Evolutionary conservation across 805 yeast species (phyloP).

Genomic region (Cyberlindnera mycetangii): DNA sequence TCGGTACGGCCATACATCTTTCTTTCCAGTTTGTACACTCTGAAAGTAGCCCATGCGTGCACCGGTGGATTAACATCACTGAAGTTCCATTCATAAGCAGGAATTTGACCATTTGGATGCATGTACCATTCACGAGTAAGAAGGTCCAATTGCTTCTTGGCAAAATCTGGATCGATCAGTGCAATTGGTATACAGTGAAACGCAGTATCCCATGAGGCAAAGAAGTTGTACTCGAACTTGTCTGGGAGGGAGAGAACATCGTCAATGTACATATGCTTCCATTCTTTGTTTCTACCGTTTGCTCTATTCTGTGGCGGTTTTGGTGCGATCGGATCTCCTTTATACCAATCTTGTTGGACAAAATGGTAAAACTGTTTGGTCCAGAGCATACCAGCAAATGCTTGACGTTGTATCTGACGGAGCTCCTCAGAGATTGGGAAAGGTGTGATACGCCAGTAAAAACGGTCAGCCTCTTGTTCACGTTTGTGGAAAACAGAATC

Average conservation of each 20-base stretch:
- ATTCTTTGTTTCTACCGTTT: slow-evolving; percentile 80
- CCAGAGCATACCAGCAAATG: slow-evolving; percentile 93
- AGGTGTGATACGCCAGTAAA: slow-evolving; percentile 86
- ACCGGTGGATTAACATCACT: slow-evolving; percentile 97
- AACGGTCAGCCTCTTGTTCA: slow-evolving; percentile 87
- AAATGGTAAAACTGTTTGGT: slow-evolving; percentile 88
- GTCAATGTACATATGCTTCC: slow-evolving; percentile 87
- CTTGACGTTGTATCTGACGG: slow-evolving; percentile 85
- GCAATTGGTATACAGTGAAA: slow-evolving; percentile 93
- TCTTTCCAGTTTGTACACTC: slow-evolving; percentile 84
- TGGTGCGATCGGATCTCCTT: slow-evolving; percentile 79
- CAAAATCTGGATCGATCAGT: slow-evolving; percentile 90
- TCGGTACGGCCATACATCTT: slow-evolving; percentile 82
- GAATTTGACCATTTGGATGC: slow-evolving; percentile 98
- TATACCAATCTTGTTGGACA: slow-evolving; percentile 80
- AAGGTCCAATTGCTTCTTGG: slow-evolving; percentile 82
- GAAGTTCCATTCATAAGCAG: slow-evolving; percentile 96
- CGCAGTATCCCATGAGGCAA: slow-evolving; percentile 96
- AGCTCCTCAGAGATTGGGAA: slow-evolving; percentile 77
- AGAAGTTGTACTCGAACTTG: slow-evolving; percentile 94
- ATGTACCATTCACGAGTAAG: slow-evolving; percentile 93
- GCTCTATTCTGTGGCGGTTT: slow-evolving; percentile 83
- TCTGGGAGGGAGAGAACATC: slow-evolving; percentile 89
- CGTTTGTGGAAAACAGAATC: slow-evolving; percentile 68
- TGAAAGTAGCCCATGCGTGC: slow-evolving; percentile 91